Conservation (phyloP, 176 grass and related monocot species). For the Secale cereale region DNA sequence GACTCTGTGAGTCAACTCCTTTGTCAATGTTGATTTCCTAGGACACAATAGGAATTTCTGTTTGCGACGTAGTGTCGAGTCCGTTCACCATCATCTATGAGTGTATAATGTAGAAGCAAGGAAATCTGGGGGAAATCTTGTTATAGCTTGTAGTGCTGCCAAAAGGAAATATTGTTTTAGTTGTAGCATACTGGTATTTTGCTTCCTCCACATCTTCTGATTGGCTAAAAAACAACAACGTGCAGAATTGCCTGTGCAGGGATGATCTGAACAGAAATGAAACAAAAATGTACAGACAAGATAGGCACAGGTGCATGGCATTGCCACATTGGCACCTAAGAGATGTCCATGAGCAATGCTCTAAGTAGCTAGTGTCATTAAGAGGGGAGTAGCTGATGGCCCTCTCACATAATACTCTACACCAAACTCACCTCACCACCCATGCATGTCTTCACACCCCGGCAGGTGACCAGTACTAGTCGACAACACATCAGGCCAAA, state of each 20-base stretch:
- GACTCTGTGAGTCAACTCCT: constrained; percentile 43
- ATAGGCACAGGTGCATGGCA: background rate
- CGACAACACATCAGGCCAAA: too few species aligned
- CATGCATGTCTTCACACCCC: too few species aligned
- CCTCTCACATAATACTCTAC: background rate
- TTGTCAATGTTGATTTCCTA: constrained; percentile 85
- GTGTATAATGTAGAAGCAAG: too few species aligned
- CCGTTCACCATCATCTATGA: background rate
- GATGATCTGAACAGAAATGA: background rate
- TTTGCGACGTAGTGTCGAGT: constrained; percentile 17
- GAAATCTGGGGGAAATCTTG: background rate
- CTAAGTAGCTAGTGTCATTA: background rate
- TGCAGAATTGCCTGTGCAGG: background rate
- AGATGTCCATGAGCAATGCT: background rate
- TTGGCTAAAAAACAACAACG: background rate
- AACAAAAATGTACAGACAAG: background rate
- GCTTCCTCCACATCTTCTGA: background rate
- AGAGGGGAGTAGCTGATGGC: background rate
- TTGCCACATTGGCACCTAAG: background rate
- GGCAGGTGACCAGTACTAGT: too few species aligned
- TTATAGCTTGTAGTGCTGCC: too few species aligned
- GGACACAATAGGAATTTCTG: constrained; percentile 74
- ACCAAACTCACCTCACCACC: background rate
- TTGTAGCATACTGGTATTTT: too few species aligned
- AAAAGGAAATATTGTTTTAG: background rate